Base-by-base conservation (phyloP, 1,284 basidiomycete genomes). In the Cutaneotrichosporon cutaneum region DNA sequence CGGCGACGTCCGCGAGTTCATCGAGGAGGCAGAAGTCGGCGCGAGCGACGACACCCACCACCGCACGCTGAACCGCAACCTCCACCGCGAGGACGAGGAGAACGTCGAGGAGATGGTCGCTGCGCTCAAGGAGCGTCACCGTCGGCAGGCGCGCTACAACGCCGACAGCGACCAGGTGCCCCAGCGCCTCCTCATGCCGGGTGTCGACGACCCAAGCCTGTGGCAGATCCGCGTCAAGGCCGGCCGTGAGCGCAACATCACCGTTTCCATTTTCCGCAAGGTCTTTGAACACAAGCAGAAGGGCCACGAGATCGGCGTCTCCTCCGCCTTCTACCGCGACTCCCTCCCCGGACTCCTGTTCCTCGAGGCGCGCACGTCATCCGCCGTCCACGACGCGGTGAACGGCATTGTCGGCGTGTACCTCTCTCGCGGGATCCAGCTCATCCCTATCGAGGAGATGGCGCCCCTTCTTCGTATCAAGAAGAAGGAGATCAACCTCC, bases 391-490 rank as follows among this genome's bases (percentile, higher is more conserved):
- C 67, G 85, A 89, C 55, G 94, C 94, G 2, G 87, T 92, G 74
- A 85, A 87, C 60, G 95, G 94, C 35, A 87, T 99, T 48, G 91
- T 98, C 57, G 95, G 94, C 59, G 88, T 95, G 57, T 99, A 94
- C 79, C 84, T 87, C 39, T 69, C 70, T 68, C 87, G 89, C 57
- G 89, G 89, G 21, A 85, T 94, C 65, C 85, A 86, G 45, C 86
- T 98, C 44, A 93, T 99, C 1, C 94, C 94, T 9, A 94, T 98
- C 66, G 92, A 97, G 70, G 95, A 99, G 82, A 99, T 99, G 95
- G 92, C 94, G 7, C 93, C 92, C 66, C 82, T 99, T 35, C 84
- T 99, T 68, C 92, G 92, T 76, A 96, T 97, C 72, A 96, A 94
- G 82, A 94, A 95, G 81, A 90, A 94, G 73, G 91, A 94, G 68